Conservation (phyloP, 2,329 filamentous ascomycete species). For the Boeremia lycopersici region DNA sequence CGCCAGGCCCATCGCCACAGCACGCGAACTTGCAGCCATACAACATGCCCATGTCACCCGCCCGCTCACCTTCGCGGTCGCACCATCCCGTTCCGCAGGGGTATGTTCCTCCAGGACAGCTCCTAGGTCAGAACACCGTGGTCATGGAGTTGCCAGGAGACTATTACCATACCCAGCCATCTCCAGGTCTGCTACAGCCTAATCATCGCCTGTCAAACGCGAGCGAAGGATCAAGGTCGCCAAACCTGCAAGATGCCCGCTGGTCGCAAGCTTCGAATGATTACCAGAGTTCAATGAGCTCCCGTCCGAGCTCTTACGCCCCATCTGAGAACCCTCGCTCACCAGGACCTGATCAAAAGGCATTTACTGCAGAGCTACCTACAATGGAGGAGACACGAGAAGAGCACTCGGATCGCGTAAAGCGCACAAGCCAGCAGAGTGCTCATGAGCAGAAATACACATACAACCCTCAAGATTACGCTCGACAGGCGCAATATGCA, state of each 20-base stretch:
- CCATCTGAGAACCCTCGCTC: slow-evolving; percentile 44
- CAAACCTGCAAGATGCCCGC: slow-evolving; percentile 34
- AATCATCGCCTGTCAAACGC: slow-evolving; percentile 3
- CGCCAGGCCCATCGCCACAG: slow-evolving; percentile 23
- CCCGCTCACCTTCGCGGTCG: slow-evolving; percentile 22
- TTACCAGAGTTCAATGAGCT: slow-evolving; percentile 34
- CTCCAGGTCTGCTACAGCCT: slow-evolving; percentile 36
- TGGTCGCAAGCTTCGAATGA: slow-evolving; percentile 42
- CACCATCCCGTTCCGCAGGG: slow-evolving; percentile 20
- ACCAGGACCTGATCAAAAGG: slow-evolving; percentile 41
- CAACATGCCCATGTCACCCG: slow-evolving; percentile 36
- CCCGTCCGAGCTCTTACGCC: slow-evolving; percentile 45
- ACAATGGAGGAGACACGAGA: slow-evolving; percentile 45
- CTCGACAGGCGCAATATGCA: slow-evolving; percentile 15
- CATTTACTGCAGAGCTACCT: slow-evolving; percentile 42
- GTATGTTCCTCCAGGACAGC: slow-evolving; percentile 28
- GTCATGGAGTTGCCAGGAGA: slow-evolving; percentile 53
- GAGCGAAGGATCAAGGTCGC: slow-evolving; percentile 33
- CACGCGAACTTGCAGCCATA: slow-evolving; percentile 34
- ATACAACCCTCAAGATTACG: slow-evolving; percentile 46
- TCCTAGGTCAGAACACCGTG: slow-evolving; percentile 35
- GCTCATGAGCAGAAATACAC: slow-evolving; percentile 31
- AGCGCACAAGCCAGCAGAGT: slow-evolving; percentile 26
- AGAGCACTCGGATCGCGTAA: slow-evolving; percentile 34
- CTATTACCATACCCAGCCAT: slow-evolving; percentile 45